Percentiles rank a stretch among this genome's conserved stretches.
Evolutionary conservation across 305 asterid species (phyloP).

Genomic region (Fraxinus sp.): DNA sequence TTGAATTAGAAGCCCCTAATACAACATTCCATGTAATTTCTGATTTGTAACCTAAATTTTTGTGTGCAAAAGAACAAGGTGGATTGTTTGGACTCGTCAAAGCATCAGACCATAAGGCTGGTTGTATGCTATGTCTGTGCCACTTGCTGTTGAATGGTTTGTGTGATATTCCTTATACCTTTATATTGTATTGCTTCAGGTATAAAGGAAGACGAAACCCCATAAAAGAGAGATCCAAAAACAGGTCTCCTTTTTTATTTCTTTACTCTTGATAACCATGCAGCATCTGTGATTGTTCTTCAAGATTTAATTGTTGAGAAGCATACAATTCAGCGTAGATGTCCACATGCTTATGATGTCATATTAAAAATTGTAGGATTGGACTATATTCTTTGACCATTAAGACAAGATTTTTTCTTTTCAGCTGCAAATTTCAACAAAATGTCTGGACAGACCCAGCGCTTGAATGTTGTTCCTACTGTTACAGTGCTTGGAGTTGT

Average conservation of each 20-base stretch:
- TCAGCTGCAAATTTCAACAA: not conserved
- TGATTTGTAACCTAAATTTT: not conserved
- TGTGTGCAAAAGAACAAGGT: not conserved
- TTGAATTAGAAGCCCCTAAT: not conserved
- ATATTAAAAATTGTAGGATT: not conserved
- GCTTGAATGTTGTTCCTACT: conserved; percentile 16
- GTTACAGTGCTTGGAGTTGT: conserved; percentile 16
- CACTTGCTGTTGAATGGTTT: not conserved
- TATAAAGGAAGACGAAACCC: not conserved
- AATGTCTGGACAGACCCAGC: conserved; percentile 18
- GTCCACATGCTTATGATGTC: not conserved
- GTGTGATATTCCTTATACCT: not conserved
- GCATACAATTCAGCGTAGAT: not conserved
- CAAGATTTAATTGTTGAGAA: conserved; percentile 1
- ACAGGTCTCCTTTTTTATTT: not conserved
- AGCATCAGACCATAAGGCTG: not conserved
- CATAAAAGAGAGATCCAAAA: not conserved
- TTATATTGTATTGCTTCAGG: not conserved
- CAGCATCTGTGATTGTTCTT: not conserved
- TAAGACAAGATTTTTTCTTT: not conserved
- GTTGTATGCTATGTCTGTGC: not conserved
- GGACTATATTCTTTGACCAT: not conserved
- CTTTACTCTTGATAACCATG: not conserved
- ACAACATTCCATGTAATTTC: not conserved
- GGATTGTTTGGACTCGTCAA: not conserved